Conservation (phyloP, 116 monocot genomes). For the Papilionanthe hybrid region DNA sequence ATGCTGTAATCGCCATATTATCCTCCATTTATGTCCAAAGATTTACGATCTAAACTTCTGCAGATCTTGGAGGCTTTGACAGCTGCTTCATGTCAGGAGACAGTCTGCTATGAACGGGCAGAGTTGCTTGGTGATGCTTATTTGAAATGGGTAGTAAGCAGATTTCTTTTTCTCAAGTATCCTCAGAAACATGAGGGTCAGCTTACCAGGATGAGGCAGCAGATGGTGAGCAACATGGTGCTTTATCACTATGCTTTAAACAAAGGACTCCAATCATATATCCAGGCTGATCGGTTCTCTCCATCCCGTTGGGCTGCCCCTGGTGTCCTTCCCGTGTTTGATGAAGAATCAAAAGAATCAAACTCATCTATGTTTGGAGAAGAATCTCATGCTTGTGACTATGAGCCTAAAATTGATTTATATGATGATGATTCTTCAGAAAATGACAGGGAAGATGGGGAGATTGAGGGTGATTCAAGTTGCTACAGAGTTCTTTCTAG, state of each 20-base stretch:
- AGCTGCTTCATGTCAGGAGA: constrained; percentile 97
- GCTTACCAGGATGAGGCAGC: constrained; percentile 94
- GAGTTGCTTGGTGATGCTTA: constrained; percentile 97
- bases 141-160: constrained; percentile 97
- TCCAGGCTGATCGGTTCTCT: constrained; percentile 91
- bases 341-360: constrained; percentile 77
- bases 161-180: constrained; percentile 87
- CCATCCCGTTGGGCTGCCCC: constrained; percentile 97
- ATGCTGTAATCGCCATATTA: not conserved
- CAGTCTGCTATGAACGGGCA: constrained; percentile 92
- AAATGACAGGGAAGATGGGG: constrained; percentile 72
- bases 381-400: constrained; percentile 21
- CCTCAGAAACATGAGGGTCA: constrained; percentile 97
- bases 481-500: constrained; percentile 88
- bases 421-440: constrained; percentile 49
- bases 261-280: constrained; percentile 87
- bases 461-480: constrained; percentile 76
- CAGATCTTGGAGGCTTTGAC: constrained; percentile 98
- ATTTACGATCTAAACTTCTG: constrained; percentile 9
- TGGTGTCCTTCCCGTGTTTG: constrained; percentile 90
- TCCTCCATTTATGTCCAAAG: not conserved
- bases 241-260: constrained; percentile 81
- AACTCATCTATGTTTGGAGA: constrained; percentile 37
- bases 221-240: constrained; percentile 97
- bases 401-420: constrained; percentile 14